These are phyloP conservation scores for Aquilaria sinensis DNA, from an alignment of 345 rosid species.

Conservation along the genomic window DNA sequence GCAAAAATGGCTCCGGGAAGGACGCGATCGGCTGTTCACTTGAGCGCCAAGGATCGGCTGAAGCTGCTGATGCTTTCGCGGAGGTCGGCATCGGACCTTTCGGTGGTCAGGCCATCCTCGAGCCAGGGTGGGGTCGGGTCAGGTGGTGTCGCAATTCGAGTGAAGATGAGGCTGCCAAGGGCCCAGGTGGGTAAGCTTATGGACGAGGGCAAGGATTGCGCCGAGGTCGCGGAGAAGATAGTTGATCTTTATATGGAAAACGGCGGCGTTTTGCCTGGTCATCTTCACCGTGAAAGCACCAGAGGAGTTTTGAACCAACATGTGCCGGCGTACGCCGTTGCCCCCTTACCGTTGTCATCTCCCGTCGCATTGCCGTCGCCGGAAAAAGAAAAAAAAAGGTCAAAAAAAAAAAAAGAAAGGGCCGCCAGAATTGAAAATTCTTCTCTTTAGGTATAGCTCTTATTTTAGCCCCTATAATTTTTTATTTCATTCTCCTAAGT, in stretches of 20 bases:
- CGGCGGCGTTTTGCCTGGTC: constrained; percentile 10
- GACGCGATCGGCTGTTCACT: constrained; percentile 59
- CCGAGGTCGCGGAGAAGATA: constrained; percentile 67
- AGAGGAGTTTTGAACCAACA: constrained; percentile 17
- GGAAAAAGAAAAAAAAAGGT: no score
- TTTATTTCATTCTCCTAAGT: no score
- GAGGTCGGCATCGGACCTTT: constrained; percentile 66
- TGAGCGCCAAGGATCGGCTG: constrained; percentile 84
- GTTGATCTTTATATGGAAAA: constrained; percentile 38
- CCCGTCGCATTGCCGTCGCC: no score
- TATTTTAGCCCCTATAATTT: no score
- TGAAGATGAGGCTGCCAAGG: constrained; percentile 67
- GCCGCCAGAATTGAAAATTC: no score
- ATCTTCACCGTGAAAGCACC: constrained; percentile 8
- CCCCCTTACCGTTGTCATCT: no score
- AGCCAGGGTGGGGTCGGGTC: constrained; percentile 9
- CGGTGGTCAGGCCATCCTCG: constrained; percentile 15
- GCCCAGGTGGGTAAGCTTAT: constrained; percentile 60
- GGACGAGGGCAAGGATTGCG: constrained; percentile 56
- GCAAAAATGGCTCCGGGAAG: constrained; percentile 41
- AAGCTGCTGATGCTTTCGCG: constrained; percentile 76
- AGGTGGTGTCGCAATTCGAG: constrained; percentile 26
- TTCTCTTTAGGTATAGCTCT: no score
- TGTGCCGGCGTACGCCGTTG: no score
- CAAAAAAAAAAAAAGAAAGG: no score